phyloP scores from a whole-genome alignment of 441 rosid genomes.

The Adansonia gregorii region DNA sequence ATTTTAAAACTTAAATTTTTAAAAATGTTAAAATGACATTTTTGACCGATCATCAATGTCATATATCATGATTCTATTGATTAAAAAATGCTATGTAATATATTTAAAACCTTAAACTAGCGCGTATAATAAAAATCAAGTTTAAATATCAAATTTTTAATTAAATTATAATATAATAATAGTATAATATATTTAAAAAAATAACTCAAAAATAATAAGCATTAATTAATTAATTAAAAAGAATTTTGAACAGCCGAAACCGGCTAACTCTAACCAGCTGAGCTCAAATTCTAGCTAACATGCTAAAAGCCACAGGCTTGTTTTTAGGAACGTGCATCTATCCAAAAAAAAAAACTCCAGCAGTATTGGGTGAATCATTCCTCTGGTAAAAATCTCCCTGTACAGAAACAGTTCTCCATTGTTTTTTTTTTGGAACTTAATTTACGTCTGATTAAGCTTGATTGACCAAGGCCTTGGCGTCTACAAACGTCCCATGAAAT shows the following conservation, averaged over 20 bases:
- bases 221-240: not conserved
- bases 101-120: too few relatives aligned
- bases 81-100: too few relatives aligned
- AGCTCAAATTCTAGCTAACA: slow-evolving; percentile 1
- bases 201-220: not conserved
- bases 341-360: too few relatives aligned
- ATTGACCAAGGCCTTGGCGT: slow-evolving; percentile 47
- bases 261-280: slow-evolving; percentile 19
- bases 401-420: not conserved
- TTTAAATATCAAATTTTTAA: too few relatives aligned
- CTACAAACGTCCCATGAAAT: slow-evolving; percentile 77
- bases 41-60: too few relatives aligned
- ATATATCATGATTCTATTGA: too few relatives aligned
- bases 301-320: slow-evolving; percentile 21
- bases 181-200: too few relatives aligned
- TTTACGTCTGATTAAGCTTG: slow-evolving; percentile 39
- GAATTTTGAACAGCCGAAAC: not conserved
- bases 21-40: not conserved
- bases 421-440: not conserved
- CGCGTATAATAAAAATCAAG: too few relatives aligned
- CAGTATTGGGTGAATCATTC: not conserved
- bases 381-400: slow-evolving; percentile 17
- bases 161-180: too few relatives aligned
- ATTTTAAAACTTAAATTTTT: too few relatives aligned
- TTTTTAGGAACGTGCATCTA: not conserved